A percentile compares a stretch with the other conserved stretches of the same genome.
These are phyloP conservation scores for Annulohypoxylon bovei DNA, from an alignment of 495 filamentous ascomycete species.

Conservation along the genomic window DNA sequence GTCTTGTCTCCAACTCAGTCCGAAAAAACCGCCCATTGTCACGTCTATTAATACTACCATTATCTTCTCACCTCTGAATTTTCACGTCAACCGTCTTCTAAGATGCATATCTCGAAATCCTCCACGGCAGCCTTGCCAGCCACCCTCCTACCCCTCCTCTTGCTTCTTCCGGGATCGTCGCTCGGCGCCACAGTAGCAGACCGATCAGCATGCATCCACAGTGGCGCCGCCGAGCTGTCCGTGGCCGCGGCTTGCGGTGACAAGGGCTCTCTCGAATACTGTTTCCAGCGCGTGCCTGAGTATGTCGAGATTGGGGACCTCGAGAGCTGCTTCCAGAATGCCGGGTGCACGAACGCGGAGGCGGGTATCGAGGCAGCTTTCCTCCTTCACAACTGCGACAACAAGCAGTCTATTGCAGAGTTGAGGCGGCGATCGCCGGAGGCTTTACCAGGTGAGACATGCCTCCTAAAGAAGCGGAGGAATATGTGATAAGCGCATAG, in stretches of 20 bases:
- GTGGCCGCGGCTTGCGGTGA: conserved; percentile 51
- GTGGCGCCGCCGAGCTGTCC: conserved; percentile 46
- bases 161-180: conserved; percentile 12
- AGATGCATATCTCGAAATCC: conserved; percentile 23
- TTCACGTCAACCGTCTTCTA: not conserved
- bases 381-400: conserved; percentile 46
- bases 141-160: conserved; percentile 30
- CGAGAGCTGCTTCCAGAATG: conserved; percentile 51
- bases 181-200: conserved; percentile 22
- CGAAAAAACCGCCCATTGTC: not conserved
- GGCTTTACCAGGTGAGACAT: conserved; percentile 27
- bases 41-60: not conserved
- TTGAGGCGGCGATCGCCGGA: conserved; percentile 45
- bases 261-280: conserved; percentile 47
- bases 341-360: conserved; percentile 53
- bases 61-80: not conserved
- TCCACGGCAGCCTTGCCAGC: conserved; percentile 20
- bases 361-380: conserved; percentile 48
- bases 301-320: conserved; percentile 41
- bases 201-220: conserved; percentile 47
- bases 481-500: not conserved
- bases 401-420: conserved; percentile 34
- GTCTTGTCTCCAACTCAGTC: not conserved
- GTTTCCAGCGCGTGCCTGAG: conserved; percentile 38
- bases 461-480: not conserved